These are phyloP conservation scores for Aquilaria yunnanensis DNA, from an alignment of 345 rosid species.

Conservation along the genomic window DNA sequence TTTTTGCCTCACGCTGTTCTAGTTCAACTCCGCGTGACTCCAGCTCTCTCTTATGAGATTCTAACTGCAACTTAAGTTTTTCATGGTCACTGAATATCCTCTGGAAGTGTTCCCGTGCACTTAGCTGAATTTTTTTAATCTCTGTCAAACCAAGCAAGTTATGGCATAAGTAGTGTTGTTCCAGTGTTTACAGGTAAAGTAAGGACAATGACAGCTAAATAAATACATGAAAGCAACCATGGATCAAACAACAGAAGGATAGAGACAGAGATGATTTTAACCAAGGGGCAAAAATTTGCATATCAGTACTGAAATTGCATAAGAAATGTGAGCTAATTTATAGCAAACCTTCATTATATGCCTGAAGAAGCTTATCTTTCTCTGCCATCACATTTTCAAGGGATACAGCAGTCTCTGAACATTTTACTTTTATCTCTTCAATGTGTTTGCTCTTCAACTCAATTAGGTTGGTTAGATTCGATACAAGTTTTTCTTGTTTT, in stretches of 20 bases:
- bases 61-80: slow-evolving; percentile 70
- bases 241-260: not conserved
- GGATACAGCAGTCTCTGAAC: slow-evolving; percentile 40
- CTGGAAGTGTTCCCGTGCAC: slow-evolving; percentile 69
- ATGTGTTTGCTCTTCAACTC: slow-evolving; percentile 49
- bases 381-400: slow-evolving; percentile 49
- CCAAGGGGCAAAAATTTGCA: slow-evolving; percentile 2
- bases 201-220: too few species aligned
- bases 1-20: slow-evolving; percentile 80
- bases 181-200: too few species aligned
- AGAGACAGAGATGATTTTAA: not conserved
- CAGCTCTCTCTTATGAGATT: slow-evolving; percentile 68
- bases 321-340: not conserved
- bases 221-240: not conserved
- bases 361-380: slow-evolving; percentile 72
- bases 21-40: slow-evolving; percentile 58
- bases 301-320: not conserved
- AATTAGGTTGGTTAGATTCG: slow-evolving; percentile 42
- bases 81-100: slow-evolving; percentile 81
- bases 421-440: slow-evolving; percentile 54
- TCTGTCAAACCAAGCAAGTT: slow-evolving; percentile 39
- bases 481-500: slow-evolving; percentile 65
- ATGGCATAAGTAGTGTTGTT: not conserved
- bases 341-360: slow-evolving; percentile 68
- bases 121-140: slow-evolving; percentile 64